Conservation (phyloP, 2,329 filamentous ascomycete genomes). For the Rasamsonia emersonii region DNA sequence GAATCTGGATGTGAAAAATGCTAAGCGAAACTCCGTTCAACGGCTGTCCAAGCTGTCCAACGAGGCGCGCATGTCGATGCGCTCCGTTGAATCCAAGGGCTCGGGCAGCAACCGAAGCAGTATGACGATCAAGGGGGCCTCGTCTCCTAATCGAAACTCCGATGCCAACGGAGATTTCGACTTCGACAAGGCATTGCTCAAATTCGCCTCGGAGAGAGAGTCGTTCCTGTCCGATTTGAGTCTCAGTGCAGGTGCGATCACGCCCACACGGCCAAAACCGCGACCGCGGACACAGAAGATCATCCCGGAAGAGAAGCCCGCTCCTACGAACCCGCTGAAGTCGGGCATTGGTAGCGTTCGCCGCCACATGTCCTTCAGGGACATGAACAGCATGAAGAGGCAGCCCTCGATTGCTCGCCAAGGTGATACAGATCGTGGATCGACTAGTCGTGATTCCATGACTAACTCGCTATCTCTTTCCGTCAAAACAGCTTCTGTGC, state of each 20-base stretch:
- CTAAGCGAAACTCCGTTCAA: slow-evolving; percentile 32
- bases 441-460: neutral
- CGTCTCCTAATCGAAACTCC: slow-evolving; percentile 26
- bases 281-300: slow-evolving; percentile 76
- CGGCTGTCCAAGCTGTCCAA: slow-evolving; percentile 25
- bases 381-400: slow-evolving; percentile 91
- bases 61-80: slow-evolving; percentile 33
- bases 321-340: slow-evolving; percentile 40
- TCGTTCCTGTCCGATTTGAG: slow-evolving; percentile 87
- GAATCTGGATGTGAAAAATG: slow-evolving; percentile 32
- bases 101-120: slow-evolving; percentile 56
- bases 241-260: slow-evolving; percentile 74
- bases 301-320: slow-evolving; percentile 58
- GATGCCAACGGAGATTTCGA: slow-evolving; percentile 61
- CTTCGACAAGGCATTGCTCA: slow-evolving; percentile 85
- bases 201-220: slow-evolving; percentile 93
- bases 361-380: slow-evolving; percentile 82
- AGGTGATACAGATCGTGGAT: slow-evolving; percentile 43
- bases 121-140: slow-evolving; percentile 47
- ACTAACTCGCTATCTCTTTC: slow-evolving; percentile 16
- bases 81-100: slow-evolving; percentile 43
- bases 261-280: slow-evolving; percentile 61
- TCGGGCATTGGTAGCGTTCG: slow-evolving; percentile 75
- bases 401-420: slow-evolving; percentile 68
- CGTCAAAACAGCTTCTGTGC: slow-evolving; percentile 49